Percentiles rank a stretch among this genome's conserved stretches.
Evolutionary conservation across 2,329 filamentous ascomycete species (phyloP).

Genomic region (Colletotrichum sidae): DNA sequence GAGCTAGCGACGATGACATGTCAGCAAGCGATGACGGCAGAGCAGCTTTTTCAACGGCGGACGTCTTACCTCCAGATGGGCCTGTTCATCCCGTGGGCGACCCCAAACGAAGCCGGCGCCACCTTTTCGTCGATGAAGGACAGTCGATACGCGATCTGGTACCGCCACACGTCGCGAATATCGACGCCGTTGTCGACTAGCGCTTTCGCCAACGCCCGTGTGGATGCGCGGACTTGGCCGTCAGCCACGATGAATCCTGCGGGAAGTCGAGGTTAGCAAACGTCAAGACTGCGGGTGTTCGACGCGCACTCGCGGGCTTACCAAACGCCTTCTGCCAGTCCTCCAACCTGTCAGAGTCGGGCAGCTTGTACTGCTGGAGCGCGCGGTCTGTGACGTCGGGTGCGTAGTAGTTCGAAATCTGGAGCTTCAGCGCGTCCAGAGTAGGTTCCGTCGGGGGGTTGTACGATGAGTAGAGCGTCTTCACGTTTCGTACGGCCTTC

Average conservation of each 20-base stretch:
- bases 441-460: too few relatives aligned
- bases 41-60: not conserved
- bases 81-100: constrained; percentile 55
- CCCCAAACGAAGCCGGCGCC: constrained; percentile 49
- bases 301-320: too few relatives aligned
- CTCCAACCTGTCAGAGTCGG: too few relatives aligned
- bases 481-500: too few relatives aligned
- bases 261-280: not conserved
- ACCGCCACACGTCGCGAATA: constrained; percentile 52
- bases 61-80: constrained; percentile 54
- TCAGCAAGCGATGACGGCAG: constrained; percentile 7
- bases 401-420: too few relatives aligned
- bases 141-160: constrained; percentile 54
- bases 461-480: too few relatives aligned
- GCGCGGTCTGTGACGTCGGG: too few relatives aligned
- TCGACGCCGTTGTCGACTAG: constrained; percentile 47
- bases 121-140: constrained; percentile 55
- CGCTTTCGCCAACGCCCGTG: constrained; percentile 47
- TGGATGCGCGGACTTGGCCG: constrained; percentile 52
- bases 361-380: too few relatives aligned
- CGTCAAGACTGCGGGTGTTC: not conserved
- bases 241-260: constrained; percentile 49
- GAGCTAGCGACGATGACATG: constrained; percentile 42
- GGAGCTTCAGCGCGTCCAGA: too few relatives aligned
- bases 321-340: too few relatives aligned